Evolutionary conservation across 139 green algal species (phyloP).

Genomic region (Pleodorina starrii): DNA sequence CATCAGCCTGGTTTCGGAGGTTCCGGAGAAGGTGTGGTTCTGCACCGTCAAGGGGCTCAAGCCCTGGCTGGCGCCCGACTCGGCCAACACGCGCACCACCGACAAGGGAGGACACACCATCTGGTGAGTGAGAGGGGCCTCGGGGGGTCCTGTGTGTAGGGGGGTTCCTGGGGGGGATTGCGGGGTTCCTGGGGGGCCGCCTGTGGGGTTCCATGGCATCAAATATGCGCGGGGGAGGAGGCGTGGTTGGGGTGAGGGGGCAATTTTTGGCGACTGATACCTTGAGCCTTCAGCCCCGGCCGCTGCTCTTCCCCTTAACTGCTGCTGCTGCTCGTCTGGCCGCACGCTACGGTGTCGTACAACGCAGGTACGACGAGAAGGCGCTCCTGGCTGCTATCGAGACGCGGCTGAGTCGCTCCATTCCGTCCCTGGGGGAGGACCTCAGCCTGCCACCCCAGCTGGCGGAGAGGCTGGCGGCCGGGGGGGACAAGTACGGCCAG

Average conservation of each 20-base stretch:
- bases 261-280: too few relatives aligned
- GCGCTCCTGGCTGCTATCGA: slow-evolving; percentile 78
- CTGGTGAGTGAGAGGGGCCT: slow-evolving; percentile 60
- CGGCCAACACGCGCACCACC: slow-evolving; percentile 68
- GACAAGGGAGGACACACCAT: slow-evolving; percentile 82
- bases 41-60: slow-evolving; percentile 85
- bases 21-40: slow-evolving; percentile 85
- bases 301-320: too few relatives aligned
- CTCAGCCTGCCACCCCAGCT: slow-evolving; percentile 70
- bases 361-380: slow-evolving; percentile 81
- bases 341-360: too few relatives aligned
- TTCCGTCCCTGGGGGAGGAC: slow-evolving; percentile 71
- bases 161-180: too few relatives aligned
- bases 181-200: too few relatives aligned
- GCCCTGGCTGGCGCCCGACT: slow-evolving; percentile 83
- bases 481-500: slow-evolving; percentile 54
- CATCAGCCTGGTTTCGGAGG: slow-evolving; percentile 82
- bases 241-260: too few relatives aligned
- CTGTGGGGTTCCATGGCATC: too few relatives aligned
- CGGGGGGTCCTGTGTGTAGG: too few relatives aligned
- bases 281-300: too few relatives aligned
- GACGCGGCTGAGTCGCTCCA: slow-evolving; percentile 63
- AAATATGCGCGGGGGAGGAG: too few relatives aligned
- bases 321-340: too few relatives aligned
- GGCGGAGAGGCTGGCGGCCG: slow-evolving; percentile 29